Conservation (phyloP, 208 protist genomes). For the Trypanosoma mega region DNA sequence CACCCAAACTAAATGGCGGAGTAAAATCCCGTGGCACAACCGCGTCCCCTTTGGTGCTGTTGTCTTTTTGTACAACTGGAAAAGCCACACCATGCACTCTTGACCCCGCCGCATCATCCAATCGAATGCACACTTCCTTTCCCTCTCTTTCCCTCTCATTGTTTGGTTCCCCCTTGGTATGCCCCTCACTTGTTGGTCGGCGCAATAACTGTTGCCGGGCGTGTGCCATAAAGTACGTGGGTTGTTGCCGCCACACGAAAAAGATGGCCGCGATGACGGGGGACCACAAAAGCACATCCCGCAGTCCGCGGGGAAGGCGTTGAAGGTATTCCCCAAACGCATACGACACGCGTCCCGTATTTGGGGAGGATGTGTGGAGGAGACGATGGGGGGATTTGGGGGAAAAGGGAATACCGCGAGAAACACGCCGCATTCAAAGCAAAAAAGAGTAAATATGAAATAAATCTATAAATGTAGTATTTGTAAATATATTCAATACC, state of each 20-base stretch:
- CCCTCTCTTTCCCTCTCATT: not conserved
- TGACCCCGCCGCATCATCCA: conserved; percentile 8
- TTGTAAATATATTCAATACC: too few species aligned
- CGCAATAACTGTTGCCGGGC: conserved; percentile 30
- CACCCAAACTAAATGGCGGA: conserved; percentile 11
- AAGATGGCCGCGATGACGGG: conserved; percentile 41
- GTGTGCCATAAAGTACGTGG: conserved; percentile 47
- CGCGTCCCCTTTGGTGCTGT: too few species aligned
- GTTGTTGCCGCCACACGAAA: conserved; percentile 50
- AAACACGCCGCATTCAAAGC: too few species aligned
- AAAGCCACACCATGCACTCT: not conserved
- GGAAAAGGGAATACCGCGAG: too few species aligned
- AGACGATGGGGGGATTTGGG: not conserved
- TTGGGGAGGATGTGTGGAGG: not conserved
- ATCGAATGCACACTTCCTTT: not conserved
- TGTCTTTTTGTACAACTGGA: too few species aligned
- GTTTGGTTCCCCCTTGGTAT: not conserved
- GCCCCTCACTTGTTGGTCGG: conserved; percentile 4
- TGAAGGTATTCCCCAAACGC: conserved; percentile 51
- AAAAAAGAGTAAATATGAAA: too few species aligned
- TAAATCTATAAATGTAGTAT: too few species aligned
- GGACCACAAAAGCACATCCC: conserved; percentile 52
- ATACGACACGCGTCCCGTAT: conserved; percentile 1
- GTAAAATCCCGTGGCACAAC: too few species aligned
- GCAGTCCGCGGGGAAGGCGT: conserved; percentile 40